These are phyloP conservation scores for Venturia oleaginea DNA, from an alignment of 2,329 filamentous ascomycete genomes.

Conservation along the genomic window DNA sequence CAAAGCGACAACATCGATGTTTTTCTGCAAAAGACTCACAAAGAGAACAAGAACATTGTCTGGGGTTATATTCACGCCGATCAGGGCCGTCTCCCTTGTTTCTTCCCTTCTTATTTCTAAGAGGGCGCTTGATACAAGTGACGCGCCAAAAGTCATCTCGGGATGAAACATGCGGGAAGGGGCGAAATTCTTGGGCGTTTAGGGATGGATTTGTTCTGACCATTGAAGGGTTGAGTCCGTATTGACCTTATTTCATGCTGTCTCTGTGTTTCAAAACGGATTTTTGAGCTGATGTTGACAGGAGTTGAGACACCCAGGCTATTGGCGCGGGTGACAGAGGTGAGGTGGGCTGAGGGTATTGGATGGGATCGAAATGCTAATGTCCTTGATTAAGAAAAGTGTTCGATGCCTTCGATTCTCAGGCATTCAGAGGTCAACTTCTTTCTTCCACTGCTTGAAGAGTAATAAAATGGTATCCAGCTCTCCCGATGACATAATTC, in stretches of 20 bases:
- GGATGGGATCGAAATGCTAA: too few relatives aligned
- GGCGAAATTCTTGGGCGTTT: neutral
- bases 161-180: constrained; percentile 3
- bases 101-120: neutral
- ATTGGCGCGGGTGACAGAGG: too few relatives aligned
- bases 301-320: too few relatives aligned
- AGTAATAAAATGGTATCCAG: neutral
- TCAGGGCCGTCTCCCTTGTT: neutral
- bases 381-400: too few relatives aligned
- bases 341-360: too few relatives aligned
- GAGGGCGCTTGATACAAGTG: neutral
- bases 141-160: neutral
- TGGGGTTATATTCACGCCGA: neutral
- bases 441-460: neutral
- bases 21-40: neutral
- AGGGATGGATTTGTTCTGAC: neutral
- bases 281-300: neutral
- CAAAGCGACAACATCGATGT: neutral
- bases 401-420: too few relatives aligned
- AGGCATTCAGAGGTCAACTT: too few relatives aligned
- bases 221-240: neutral
- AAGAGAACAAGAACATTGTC: neutral
- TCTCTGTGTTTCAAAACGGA: neutral
- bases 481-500: neutral
- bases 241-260: neutral